These are phyloP conservation scores for Euptelea pleiosperma DNA, from an alignment of 164 flowering plant genomes.

Conservation along the genomic window DNA sequence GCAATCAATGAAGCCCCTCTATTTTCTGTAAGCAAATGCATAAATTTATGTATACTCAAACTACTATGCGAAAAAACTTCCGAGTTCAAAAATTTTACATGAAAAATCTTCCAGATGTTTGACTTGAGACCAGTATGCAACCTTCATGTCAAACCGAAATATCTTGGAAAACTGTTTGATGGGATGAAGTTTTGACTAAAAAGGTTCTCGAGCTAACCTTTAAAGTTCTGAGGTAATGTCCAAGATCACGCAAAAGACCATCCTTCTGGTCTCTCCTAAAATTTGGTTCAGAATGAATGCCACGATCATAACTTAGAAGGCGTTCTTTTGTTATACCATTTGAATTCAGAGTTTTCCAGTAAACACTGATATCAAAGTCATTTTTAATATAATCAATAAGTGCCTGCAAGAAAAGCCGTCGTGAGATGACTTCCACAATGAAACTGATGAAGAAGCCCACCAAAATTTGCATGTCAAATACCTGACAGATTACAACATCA, in stretches of 20 bases:
- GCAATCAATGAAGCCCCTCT: background rate
- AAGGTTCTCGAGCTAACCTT: slow-evolving; percentile 50
- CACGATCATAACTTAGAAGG: slow-evolving; percentile 97
- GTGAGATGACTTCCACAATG: slow-evolving; percentile 3
- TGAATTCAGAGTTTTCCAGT: slow-evolving; percentile 87
- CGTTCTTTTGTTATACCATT: slow-evolving; percentile 97
- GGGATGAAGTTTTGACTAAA: background rate
- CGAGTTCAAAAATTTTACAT: too few relatives aligned
- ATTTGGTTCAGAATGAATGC: slow-evolving; percentile 83
- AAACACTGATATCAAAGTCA: slow-evolving; percentile 77
- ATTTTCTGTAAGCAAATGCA: slow-evolving; percentile 3
- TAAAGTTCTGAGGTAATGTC: slow-evolving; percentile 88
- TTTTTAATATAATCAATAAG: slow-evolving; percentile 73
- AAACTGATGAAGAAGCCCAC: slow-evolving; percentile 7
- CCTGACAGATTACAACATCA: slow-evolving; percentile 98
- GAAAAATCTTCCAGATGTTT: background rate
- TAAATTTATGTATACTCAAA: background rate
- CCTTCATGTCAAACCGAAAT: background rate
- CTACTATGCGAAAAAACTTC: too few relatives aligned
- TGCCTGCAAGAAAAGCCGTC: slow-evolving; percentile 57
- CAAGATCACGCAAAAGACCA: slow-evolving; percentile 90
- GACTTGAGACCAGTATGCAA: background rate
- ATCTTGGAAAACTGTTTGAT: background rate
- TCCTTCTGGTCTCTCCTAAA: slow-evolving; percentile 77
- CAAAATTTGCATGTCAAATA: slow-evolving; percentile 24